Evolutionary conservation across 257 asterid species (phyloP).

Genomic region (Plantago ovata): DNA sequence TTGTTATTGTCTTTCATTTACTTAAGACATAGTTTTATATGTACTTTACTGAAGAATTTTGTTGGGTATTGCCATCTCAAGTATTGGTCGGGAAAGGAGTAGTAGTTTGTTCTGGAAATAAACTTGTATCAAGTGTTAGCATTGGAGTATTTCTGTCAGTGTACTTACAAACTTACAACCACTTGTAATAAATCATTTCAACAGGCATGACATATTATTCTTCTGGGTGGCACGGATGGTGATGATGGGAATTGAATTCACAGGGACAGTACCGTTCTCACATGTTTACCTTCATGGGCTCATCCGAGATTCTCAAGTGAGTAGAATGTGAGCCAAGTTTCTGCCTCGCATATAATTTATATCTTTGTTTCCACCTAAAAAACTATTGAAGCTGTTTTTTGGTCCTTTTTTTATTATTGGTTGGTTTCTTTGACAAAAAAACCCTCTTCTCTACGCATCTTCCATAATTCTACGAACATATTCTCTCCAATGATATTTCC

Average conservation of each 20-base stretch:
- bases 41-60: not conserved
- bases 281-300: slow-evolving; percentile 90
- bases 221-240: slow-evolving; percentile 99
- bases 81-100: slow-evolving; percentile 6
- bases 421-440: no score
- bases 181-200: slow-evolving; percentile 26
- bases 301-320: slow-evolving; percentile 94
- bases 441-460: no score
- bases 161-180: no score
- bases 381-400: not conserved
- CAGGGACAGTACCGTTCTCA: slow-evolving; percentile 89
- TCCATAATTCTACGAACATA: no score
- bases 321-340: slow-evolving; percentile 26
- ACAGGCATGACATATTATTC: slow-evolving; percentile 97
- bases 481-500: no score
- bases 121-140: slow-evolving; percentile 5
- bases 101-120: not conserved
- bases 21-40: not conserved
- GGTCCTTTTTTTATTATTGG: not conserved
- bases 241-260: slow-evolving; percentile 97
- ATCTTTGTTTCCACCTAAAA: slow-evolving; percentile 1
- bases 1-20: slow-evolving; percentile 1
- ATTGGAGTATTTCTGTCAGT: no score
- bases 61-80: slow-evolving; percentile 3
- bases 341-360: slow-evolving; percentile 19